Evolutionary conservation across 1,139 yeast genomes (phyloP), one percentile per base, ranked within the genome.

Genomic region (Geotrichum phurueaensis): DNA sequence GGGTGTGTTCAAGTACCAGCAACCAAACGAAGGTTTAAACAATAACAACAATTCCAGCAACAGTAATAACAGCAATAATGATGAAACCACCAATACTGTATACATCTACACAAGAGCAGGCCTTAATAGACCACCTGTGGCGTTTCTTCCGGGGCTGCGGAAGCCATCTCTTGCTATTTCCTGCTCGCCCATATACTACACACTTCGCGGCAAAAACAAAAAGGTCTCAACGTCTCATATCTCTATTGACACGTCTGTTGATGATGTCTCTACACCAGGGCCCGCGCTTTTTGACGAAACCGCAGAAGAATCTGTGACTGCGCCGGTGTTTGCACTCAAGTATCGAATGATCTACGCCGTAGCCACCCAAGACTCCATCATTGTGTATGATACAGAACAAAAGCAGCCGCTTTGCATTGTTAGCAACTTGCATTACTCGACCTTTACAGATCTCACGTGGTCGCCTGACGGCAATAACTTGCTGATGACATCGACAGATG

Each of bases 401-500:
- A 70, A 79, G 39, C 74, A 79, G 62, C 96, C 98, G 0, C 70
- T 94, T 49, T 95, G 94, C 7, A 76, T 83, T 36, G 87, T 86
- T 2, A 81, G 89, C 1, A 90, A 90, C 68, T 77, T 94, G 59
- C 99, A 94, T 71, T 91, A 91, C 70, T 86, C 95, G 2, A 84
- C 96, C 0, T 81, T 94, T 49, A 92, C 99, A 0, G 99, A 94
- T 70, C 71, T 92, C 58, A 76, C 86, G 12, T 95, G 99, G 99
- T 81, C 88, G 51, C 75, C 76, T 2, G 90, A 88, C 71, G 99
- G 98, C 0, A 74, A 75, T n/a, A 76, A 82, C 20, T 74, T 94
- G 31, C 77, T 92, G 65, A 80, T 87, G 39, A 84, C 96, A n/a
- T 89, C 97, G 0, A 87, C 96, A 0, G 99, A 95, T 73, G 99